These are phyloP conservation scores for Choiromyces venosus DNA, from an alignment of 495 filamentous ascomycete species.

Conservation along the genomic window DNA sequence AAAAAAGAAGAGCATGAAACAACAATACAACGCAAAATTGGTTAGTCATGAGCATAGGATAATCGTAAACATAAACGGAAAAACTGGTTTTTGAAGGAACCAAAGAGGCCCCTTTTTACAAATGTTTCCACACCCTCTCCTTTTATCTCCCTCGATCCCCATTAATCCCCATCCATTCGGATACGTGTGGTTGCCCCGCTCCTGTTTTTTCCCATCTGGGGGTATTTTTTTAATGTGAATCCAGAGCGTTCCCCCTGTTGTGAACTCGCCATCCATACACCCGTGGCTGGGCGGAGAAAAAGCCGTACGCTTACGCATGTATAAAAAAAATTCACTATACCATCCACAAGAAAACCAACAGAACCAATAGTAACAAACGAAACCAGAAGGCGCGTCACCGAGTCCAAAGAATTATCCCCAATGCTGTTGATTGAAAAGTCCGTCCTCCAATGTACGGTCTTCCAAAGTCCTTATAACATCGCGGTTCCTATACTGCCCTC, in stretches of 20 bases:
- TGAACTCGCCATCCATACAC: not conserved
- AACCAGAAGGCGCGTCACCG: not conserved
- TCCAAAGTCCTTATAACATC: conserved; percentile 93
- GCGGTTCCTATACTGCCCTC: conserved; percentile 60
- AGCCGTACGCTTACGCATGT: conserved; percentile 45
- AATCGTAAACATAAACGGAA: not conserved
- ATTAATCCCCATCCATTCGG: not conserved
- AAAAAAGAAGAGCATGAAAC: not conserved
- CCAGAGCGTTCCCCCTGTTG: not conserved
- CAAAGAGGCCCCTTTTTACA: not conserved
- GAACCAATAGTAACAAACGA: conserved; percentile 15
- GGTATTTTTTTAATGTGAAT: not conserved
- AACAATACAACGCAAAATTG: not conserved
- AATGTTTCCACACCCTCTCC: not conserved
- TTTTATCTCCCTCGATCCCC: not conserved
- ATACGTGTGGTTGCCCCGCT: not conserved
- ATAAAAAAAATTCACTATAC: conserved; percentile 25
- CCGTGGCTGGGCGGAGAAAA: conserved; percentile 26
- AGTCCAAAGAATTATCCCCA: conserved; percentile 45
- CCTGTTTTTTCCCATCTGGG: not conserved
- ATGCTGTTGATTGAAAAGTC: conserved; percentile 60
- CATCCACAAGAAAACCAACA: conserved; percentile 9
- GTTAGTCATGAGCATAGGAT: conserved; percentile 2
- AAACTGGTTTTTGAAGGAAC: not conserved
- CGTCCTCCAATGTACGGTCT: conserved; percentile 87